Conservation (phyloP, 331 rosid genomes). For the Phaseolus coccineus region DNA sequence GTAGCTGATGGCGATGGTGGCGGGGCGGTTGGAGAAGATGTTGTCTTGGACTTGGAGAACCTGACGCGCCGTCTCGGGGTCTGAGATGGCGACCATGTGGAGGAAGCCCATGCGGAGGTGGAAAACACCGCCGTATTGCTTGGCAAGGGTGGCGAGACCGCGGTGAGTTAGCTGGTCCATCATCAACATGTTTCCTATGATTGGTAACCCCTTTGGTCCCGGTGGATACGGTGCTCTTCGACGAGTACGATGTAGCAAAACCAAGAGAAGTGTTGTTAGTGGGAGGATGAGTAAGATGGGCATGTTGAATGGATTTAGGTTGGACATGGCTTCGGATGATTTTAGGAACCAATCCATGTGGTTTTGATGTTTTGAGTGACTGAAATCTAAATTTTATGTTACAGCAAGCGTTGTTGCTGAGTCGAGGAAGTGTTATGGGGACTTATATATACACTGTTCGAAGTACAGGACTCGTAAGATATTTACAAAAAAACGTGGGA, state of each 20-base stretch:
- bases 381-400: background rate
- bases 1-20: constrained; percentile 80
- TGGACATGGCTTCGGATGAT: background rate
- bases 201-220: constrained; percentile 74
- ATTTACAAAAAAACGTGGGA: no score
- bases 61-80: constrained; percentile 70
- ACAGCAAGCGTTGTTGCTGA: background rate
- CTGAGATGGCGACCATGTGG: constrained; percentile 76
- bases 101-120: constrained; percentile 76
- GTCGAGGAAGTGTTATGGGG: background rate
- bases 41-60: constrained; percentile 88
- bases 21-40: constrained; percentile 86
- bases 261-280: constrained; percentile 45
- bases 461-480: no score
- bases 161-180: constrained; percentile 85
- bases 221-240: constrained; percentile 63
- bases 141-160: constrained; percentile 67
- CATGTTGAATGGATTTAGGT: constrained; percentile 37
- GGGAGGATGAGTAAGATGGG: constrained; percentile 38
- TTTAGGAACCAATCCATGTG: constrained; percentile 14
- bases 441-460: background rate
- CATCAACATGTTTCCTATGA: constrained; percentile 83
- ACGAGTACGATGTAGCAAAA: constrained; percentile 28
- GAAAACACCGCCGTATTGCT: constrained; percentile 73
- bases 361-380: background rate